Percentiles rank a stretch among this genome's conserved stretches.
These are phyloP conservation scores for Solanum hybrid DNA, from an alignment of 305 asterid genomes.

Conservation along the genomic window DNA sequence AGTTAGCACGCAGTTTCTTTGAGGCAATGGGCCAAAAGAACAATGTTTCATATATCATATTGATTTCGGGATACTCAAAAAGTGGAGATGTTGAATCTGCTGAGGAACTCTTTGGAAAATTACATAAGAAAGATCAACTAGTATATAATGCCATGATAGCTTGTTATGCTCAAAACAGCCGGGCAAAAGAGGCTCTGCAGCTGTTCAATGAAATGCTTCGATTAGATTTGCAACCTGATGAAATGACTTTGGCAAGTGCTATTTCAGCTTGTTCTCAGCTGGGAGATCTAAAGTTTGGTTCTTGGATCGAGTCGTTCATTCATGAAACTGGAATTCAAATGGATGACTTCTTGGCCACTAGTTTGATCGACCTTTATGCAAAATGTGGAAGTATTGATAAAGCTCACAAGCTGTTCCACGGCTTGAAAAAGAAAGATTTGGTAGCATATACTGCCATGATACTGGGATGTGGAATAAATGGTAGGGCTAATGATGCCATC, in stretches of 20 bases:
- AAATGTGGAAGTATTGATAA: conserved; percentile 65
- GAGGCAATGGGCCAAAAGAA: conserved; percentile 55
- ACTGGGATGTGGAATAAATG: conserved; percentile 72
- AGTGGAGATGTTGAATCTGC: conserved; percentile 61
- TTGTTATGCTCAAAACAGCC: conserved; percentile 61
- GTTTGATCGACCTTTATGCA: conserved; percentile 65
- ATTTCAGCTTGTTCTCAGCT: conserved; percentile 76
- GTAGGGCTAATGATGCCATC: conserved; percentile 54
- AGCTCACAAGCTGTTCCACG: conserved; percentile 50
- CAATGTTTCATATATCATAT: conserved; percentile 50
- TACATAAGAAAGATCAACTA: conserved; percentile 31
- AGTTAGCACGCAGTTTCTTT: conserved; percentile 48
- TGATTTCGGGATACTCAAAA: conserved; percentile 74
- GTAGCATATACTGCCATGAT: conserved; percentile 84
- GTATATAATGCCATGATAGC: conserved; percentile 72
- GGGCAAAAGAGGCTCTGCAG: conserved; percentile 58
- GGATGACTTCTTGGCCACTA: conserved; percentile 76
- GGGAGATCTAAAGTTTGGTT: conserved; percentile 51
- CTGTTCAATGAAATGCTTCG: conserved; percentile 59
- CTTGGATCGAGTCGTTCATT: conserved; percentile 51
- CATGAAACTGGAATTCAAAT: conserved; percentile 41
- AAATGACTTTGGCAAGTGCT: conserved; percentile 60
- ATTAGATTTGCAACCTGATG: conserved; percentile 46
- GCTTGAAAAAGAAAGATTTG: conserved; percentile 47
- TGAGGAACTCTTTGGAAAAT: conserved; percentile 33